phyloP scores from a whole-genome alignment of 345 rosid genomes.

The Syzygium grande region DNA sequence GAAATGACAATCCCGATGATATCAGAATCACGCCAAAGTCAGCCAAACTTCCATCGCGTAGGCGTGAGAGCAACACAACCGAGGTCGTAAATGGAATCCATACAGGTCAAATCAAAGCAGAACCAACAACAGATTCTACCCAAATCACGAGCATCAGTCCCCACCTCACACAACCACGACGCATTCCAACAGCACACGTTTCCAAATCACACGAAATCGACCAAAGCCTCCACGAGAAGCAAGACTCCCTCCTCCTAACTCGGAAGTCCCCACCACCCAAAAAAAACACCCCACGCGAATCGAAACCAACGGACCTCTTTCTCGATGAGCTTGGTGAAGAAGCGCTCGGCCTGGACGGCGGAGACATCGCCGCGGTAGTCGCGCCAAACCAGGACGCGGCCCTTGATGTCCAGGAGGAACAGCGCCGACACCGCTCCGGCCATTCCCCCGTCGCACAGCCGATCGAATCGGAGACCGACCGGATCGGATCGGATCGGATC shows the following conservation, averaged over 20 bases:
- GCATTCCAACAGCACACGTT: not conserved
- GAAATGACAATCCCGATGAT: not conserved
- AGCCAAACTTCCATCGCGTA: not conserved
- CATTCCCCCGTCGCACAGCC: conserved; percentile 22
- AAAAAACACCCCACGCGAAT: not conserved
- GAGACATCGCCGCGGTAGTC: conserved; percentile 95
- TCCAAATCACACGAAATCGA: not conserved
- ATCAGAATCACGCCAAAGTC: not conserved
- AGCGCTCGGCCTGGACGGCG: conserved; percentile 77
- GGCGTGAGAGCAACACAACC: not conserved
- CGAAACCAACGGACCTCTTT: conserved; percentile 48
- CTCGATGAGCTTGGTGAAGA: conserved; percentile 93
- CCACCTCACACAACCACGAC: not conserved
- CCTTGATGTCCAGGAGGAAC: conserved; percentile 86
- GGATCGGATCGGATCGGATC: conserved; percentile 1
- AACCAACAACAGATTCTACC: not conserved
- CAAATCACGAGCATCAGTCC: not conserved
- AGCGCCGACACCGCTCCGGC: conserved; percentile 96
- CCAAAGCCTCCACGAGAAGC: not conserved
- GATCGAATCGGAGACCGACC: not conserved
- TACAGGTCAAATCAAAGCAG: not conserved
- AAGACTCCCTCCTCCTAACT: not conserved
- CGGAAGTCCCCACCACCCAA: not conserved
- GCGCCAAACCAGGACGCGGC: conserved; percentile 95
- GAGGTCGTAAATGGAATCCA: not conserved